Percentiles rank a stretch among this genome's conserved stretches.
These are phyloP conservation scores for Aspergillus costaricaensis DNA, from an alignment of 2,329 filamentous ascomycete species.

Conservation along the genomic window DNA sequence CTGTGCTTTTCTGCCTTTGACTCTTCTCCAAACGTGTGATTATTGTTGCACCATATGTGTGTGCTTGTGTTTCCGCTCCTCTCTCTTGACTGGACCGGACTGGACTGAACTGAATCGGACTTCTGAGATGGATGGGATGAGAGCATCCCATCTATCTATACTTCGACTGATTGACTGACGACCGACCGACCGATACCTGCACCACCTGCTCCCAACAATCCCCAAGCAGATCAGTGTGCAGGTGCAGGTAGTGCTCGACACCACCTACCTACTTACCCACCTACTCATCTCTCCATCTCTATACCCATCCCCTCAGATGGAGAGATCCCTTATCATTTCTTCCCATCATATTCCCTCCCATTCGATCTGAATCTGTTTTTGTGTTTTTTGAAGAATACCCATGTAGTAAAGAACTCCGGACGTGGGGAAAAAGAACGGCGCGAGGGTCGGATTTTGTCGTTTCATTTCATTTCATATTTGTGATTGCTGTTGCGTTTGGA, in stretches of 20 bases:
- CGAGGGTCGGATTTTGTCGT: too few species aligned
- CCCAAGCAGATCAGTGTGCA: background rate
- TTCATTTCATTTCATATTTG: too few species aligned
- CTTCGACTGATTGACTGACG: background rate
- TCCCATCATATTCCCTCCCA: too few species aligned
- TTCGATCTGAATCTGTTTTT: too few species aligned
- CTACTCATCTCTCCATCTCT: background rate
- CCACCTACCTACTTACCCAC: background rate
- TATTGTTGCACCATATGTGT: background rate
- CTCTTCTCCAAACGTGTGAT: slow-evolving; percentile 6
- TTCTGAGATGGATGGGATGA: background rate
- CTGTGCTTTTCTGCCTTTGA: background rate
- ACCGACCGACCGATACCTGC: background rate
- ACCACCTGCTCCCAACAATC: background rate
- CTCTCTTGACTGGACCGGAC: background rate
- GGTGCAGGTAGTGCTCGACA: background rate
- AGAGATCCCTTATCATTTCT: too few species aligned
- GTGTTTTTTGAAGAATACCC: too few species aligned
- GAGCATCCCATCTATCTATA: background rate
- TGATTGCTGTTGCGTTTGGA: too few species aligned
- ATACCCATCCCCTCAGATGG: background rate
- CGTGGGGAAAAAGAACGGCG: too few species aligned
- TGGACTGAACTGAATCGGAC: background rate
- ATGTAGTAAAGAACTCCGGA: too few species aligned
- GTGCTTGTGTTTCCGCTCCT: background rate